A percentile compares a stretch with the other conserved stretches of the same genome.
Evolutionary conservation across 2,329 filamentous ascomycete species (phyloP).

Genomic region (Ceratocystis smalleyi): DNA sequence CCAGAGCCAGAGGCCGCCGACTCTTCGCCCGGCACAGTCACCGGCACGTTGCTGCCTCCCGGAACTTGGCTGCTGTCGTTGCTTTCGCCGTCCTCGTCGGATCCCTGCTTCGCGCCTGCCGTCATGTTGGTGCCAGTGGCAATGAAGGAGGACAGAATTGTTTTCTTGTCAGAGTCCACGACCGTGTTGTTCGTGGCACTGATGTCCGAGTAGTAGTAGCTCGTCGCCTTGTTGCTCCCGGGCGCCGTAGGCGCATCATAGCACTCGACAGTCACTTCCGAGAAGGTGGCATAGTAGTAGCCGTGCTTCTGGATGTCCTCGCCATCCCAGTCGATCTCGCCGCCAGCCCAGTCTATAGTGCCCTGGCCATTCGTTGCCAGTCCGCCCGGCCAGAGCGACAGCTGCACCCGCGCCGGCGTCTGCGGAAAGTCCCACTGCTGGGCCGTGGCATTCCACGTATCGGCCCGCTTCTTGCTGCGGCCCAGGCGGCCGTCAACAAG

Average conservation of each 20-base stretch:
- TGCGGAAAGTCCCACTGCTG: conserved; percentile 81
- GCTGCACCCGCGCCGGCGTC: conserved; percentile 75
- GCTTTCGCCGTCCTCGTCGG: conserved; percentile 14
- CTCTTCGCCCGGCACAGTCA: background rate
- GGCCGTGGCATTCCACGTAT: conserved; percentile 74
- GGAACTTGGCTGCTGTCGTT: conserved; percentile 17
- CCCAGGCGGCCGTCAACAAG: conserved; percentile 64
- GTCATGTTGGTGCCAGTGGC: conserved; percentile 68
- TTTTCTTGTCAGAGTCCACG: conserved; percentile 56
- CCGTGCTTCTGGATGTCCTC: conserved; percentile 65
- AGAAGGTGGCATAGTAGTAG: conserved; percentile 76
- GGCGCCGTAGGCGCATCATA: conserved; percentile 48
- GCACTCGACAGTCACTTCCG: conserved; percentile 69
- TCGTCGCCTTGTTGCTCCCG: conserved; percentile 52
- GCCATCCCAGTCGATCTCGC: conserved; percentile 72
- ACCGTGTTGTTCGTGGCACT: conserved; percentile 62
- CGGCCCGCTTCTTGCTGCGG: conserved; percentile 56
- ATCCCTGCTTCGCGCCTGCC: conserved; percentile 23
- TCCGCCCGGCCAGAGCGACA: conserved; percentile 93
- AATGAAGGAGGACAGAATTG: conserved; percentile 61
- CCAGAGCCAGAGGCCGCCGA: background rate
- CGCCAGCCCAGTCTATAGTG: conserved; percentile 84
- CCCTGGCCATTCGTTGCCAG: conserved; percentile 62
- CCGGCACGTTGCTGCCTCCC: conserved; percentile 15
- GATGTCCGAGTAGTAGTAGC: conserved; percentile 58